Evolutionary conservation across 2,329 filamentous ascomycete species (phyloP), one percentile per base, ranked within the genome.

Genomic region (Trichophyton simii): DNA sequence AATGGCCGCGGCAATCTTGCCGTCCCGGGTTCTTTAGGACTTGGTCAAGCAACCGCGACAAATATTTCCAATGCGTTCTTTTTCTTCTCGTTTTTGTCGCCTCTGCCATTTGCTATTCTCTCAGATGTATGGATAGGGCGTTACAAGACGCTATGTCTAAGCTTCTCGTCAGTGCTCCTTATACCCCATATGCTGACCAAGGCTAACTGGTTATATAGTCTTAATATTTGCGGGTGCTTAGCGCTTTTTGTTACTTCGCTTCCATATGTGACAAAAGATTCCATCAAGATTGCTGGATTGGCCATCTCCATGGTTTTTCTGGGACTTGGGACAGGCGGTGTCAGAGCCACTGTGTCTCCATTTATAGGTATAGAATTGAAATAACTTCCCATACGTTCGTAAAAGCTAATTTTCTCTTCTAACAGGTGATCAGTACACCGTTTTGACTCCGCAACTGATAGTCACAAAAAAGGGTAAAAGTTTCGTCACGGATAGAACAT

Each of bases 11-110:
- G 22, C 15, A 48, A 28, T 7, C 65, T 65, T 8, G 64, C 73
- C 3, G 75, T 75, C 0, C 75, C 81, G 2, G 80, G 79, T 67
- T 82, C 81, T 48, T 72, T 85, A 9, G 80, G 79, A 2, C 71
- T 82, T 66, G 82, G 82, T 5, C 77, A 84, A 66, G 77, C 79
- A 60, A 77, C 78, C 22, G 82, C 82, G 3, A 82, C 81, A 2
- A 79, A 76, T 25, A 74, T 85, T 8, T 79, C 79, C 62, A 76
- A 80, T 54, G 82, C 80, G 64, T 84, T 85, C 67, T 79, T 80
- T 66, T 80, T 82, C 67, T 79, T 79, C 65, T 72, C 67, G 79
- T 79, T 65, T 72, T 64, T 74, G 1, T 68, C 69, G 2, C 73
- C 75, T 0, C 61, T 75, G 3, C 48, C 69, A 3, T 70, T 73